Conservation (phyloP, 345 rosid species). For the Brassica rapa region DNA sequence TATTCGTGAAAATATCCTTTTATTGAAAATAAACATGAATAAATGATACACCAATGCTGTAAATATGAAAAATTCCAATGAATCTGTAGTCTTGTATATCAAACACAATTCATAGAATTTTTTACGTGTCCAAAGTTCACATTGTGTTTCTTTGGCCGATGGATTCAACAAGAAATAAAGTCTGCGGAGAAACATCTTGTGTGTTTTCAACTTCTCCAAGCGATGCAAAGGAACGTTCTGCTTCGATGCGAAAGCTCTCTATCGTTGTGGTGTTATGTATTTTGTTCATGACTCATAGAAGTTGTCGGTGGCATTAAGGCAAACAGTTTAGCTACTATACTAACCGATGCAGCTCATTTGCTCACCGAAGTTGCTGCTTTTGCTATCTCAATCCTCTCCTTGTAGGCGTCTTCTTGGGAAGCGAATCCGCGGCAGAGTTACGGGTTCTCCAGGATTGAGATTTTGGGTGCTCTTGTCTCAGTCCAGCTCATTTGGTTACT, state of each 20-base stretch:
- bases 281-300: constrained; percentile 62
- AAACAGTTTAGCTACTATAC: constrained; percentile 66
- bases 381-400: constrained; percentile 62
- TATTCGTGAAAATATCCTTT: too few species aligned
- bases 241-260: constrained; percentile 57
- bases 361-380: constrained; percentile 71
- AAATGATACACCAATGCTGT: too few species aligned
- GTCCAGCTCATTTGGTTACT: constrained; percentile 71
- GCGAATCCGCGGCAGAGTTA: constrained; percentile 60
- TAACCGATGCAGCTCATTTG: constrained; percentile 71
- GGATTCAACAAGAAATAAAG: constrained; percentile 47
- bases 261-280: constrained; percentile 53
- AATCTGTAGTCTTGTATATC: background rate
- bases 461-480: constrained; percentile 69
- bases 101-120: too few species aligned
- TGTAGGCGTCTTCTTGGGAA: constrained; percentile 75
- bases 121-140: background rate
- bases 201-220: constrained; percentile 52
- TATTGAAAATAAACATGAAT: too few species aligned
- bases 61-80: background rate
- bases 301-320: constrained; percentile 65
- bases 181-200: constrained; percentile 61
- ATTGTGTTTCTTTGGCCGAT: constrained; percentile 38
- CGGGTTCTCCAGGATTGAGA: constrained; percentile 65
- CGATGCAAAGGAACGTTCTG: constrained; percentile 60